Conservation (phyloP, 78 protist species). For the Protostelium mycophagum region DNA sequence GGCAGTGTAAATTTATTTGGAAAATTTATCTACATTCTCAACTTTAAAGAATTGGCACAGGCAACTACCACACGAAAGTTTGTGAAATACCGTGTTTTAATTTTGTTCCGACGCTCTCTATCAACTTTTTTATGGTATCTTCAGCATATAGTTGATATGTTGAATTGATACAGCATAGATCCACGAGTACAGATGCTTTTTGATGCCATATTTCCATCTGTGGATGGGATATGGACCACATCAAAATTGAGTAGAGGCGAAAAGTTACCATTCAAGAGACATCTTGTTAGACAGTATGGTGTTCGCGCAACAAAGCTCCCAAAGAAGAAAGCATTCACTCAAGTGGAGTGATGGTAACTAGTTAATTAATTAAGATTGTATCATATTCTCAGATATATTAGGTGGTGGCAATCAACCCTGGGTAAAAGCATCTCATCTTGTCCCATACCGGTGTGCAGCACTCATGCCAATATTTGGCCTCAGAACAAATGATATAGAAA, state of each 20-base stretch:
- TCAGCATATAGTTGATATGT: too few relatives aligned
- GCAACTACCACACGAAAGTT: too few relatives aligned
- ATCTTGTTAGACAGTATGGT: not conserved
- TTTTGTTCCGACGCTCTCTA: too few relatives aligned
- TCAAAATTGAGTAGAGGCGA: not conserved
- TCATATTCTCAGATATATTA: not conserved
- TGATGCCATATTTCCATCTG: not conserved
- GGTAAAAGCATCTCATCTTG: not conserved
- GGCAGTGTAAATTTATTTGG: too few relatives aligned
- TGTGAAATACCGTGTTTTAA: too few relatives aligned
- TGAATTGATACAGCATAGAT: too few relatives aligned
- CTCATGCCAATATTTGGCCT: not conserved
- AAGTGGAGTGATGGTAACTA: not conserved
- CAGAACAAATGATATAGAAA: not conserved
- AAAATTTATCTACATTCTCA: too few relatives aligned
- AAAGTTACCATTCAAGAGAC: not conserved
- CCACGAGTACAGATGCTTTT: not conserved
- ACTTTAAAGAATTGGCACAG: too few relatives aligned
- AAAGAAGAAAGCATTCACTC: not conserved
- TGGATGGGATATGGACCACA: not conserved
- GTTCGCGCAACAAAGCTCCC: not conserved
- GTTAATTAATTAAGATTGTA: too few relatives aligned
- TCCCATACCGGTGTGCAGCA: conserved; percentile 1
- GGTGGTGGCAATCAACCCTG: not conserved
- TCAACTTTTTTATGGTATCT: too few relatives aligned